A percentile compares a stretch with the other conserved stretches of the same genome.
These are phyloP conservation scores for Leucosporidium yakuticum DNA, from an alignment of 768 basidiomycete species.

Conservation along the genomic window DNA sequence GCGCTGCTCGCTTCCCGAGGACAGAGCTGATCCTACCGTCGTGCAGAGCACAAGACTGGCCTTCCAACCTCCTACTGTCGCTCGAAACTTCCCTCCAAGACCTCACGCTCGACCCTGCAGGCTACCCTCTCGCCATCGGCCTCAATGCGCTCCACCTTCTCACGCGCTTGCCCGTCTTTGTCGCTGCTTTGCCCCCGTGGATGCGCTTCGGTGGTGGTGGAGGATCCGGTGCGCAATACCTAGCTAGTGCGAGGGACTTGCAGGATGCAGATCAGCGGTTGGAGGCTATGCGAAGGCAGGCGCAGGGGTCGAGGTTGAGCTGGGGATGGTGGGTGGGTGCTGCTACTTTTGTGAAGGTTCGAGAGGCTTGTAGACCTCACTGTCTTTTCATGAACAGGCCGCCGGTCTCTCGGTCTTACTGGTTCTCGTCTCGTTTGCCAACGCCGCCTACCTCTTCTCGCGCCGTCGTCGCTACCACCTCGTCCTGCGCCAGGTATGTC, in stretches of 20 bases:
- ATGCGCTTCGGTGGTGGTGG: background rate
- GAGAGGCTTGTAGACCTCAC: background rate
- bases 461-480: conserved; percentile 27
- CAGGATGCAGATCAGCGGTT: conserved; percentile 28
- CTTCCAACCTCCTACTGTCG: conserved; percentile 13
- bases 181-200: background rate
- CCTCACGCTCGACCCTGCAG: conserved; percentile 28
- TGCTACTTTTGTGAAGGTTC: background rate
- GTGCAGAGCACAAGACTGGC: conserved; percentile 20
- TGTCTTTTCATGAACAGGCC: background rate
- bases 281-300: conserved; percentile 11
- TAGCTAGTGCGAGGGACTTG: background rate
- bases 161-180: conserved; percentile 21
- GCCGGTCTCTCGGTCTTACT: conserved; percentile 1
- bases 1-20: background rate
- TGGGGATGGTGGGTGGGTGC: conserved; percentile 15
- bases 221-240: background rate
- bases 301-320: background rate
- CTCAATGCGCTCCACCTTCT: conserved; percentile 23
- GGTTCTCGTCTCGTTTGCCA: conserved; percentile 20
- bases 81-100: conserved; percentile 25
- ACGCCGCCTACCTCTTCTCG: conserved; percentile 26
- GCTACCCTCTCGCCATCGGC: conserved; percentile 24
- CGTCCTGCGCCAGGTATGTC: conserved; percentile 28
- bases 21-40: background rate